phyloP scores from a whole-genome alignment of 768 basidiomycete genomes.

The Mycena alexandri region DNA sequence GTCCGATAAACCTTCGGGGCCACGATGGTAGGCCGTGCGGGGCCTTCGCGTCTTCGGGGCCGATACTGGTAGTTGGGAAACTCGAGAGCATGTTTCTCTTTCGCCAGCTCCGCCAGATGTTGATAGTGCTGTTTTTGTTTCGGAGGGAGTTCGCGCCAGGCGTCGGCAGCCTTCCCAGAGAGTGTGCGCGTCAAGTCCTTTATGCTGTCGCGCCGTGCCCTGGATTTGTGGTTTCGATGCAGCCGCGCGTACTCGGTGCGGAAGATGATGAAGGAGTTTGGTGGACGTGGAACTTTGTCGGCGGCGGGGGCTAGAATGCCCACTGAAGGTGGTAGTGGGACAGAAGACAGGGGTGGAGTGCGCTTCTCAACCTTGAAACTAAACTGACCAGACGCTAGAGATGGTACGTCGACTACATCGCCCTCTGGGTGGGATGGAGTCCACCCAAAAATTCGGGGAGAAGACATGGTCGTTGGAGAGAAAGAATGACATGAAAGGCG shows the following conservation, averaged over 20 bases:
- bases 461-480: conserved; percentile 17
- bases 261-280: conserved; percentile 35
- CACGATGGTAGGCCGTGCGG: no score
- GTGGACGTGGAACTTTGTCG: conserved; percentile 27
- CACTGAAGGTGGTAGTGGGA: neutral
- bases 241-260: conserved; percentile 26
- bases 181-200: neutral
- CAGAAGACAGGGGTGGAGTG: neutral
- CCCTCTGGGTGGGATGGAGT: conserved; percentile 13
- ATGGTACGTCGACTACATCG: conserved; percentile 24
- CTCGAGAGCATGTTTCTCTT: conserved; percentile 21
- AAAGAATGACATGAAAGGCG: neutral
- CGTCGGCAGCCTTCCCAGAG: conserved; percentile 29
- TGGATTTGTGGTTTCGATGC: conserved; percentile 16
- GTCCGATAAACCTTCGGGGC: neutral
- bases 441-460: conserved; percentile 29
- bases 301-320: neutral
- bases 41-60: conserved; percentile 11
- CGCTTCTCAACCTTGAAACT: neutral
- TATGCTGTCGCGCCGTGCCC: conserved; percentile 1
- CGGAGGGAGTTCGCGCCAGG: conserved; percentile 17
- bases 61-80: conserved; percentile 35
- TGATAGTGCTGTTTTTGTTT: conserved; percentile 16
- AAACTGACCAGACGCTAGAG: conserved; percentile 16
- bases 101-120: conserved; percentile 24